phyloP scores from a whole-genome alignment of 192 early-diverging fungal genomes.

The Podila verticillata region DNA sequence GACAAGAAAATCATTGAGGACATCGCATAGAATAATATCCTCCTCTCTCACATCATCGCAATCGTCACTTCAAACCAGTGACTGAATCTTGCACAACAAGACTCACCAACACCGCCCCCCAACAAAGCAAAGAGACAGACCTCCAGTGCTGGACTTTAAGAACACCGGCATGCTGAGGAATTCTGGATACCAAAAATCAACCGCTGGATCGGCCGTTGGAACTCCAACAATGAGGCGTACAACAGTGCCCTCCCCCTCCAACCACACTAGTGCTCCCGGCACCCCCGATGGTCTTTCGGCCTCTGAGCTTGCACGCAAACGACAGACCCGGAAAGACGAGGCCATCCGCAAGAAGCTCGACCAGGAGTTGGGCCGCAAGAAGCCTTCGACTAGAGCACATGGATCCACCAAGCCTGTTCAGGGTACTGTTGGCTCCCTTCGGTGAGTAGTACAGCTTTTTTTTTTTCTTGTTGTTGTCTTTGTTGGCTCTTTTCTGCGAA shows the following conservation, averaged over 20 bases:
- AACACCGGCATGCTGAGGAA: conserved; percentile 19
- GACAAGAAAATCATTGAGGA: no score
- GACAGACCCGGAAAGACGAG: conserved; percentile 61
- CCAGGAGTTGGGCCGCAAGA: conserved; percentile 64
- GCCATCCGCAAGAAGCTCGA: conserved; percentile 82
- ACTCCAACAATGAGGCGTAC: conserved; percentile 39
- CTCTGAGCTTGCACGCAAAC: conserved; percentile 46
- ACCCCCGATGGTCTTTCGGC: conserved; percentile 27
- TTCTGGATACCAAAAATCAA: conserved; percentile 32
- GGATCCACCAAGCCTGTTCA: conserved; percentile 51
- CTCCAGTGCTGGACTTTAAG: not conserved
- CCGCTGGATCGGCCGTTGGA: conserved; percentile 29
- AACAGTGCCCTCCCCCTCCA: conserved; percentile 30
- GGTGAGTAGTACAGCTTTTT: conserved; percentile 22
- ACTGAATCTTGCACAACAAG: not conserved
- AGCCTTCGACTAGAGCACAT: conserved; percentile 38
- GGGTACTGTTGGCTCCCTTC: conserved; percentile 60
- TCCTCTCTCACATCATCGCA: not conserved
- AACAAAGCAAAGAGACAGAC: conserved; percentile 8
- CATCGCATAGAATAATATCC: no score
- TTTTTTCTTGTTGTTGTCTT: not conserved
- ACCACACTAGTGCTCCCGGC: conserved; percentile 2
- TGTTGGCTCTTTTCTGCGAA: not conserved
- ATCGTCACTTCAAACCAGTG: not conserved
- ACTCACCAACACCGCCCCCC: not conserved